Evolutionary conservation across 2,329 filamentous ascomycete genomes (phyloP).

Genomic region (Diatrype stigma): DNA sequence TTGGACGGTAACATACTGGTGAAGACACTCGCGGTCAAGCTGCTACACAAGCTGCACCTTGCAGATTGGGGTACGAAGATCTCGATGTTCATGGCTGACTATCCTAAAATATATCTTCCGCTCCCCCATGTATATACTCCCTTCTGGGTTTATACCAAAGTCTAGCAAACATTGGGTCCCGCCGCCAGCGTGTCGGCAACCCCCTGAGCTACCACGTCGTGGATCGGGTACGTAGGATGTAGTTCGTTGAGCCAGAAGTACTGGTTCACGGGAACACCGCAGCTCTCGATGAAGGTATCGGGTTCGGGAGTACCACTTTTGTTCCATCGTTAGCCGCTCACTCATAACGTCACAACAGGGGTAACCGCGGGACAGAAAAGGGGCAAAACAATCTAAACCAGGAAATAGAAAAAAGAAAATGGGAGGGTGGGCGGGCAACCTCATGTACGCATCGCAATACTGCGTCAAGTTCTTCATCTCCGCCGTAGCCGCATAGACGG

Average conservation of each 20-base stretch:
- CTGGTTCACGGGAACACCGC: conserved; percentile 53
- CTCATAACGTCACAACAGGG: not conserved
- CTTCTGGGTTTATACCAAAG: not conserved
- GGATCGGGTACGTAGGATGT: conserved; percentile 61
- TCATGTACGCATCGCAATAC: conserved; percentile 51
- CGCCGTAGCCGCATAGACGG: conserved; percentile 44
- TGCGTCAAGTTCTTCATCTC: conserved; percentile 50
- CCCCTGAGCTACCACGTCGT: conserved; percentile 52
- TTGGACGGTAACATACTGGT: too few species aligned
- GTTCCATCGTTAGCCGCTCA: conserved; percentile 8
- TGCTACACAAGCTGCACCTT: too few species aligned
- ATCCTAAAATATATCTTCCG: not conserved
- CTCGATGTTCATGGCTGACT: too few species aligned
- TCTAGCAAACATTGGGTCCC: conserved; percentile 36
- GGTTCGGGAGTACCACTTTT: conserved; percentile 40
- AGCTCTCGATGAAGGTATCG: conserved; percentile 39
- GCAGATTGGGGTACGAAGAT: too few species aligned
- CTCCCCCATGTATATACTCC: too few species aligned
- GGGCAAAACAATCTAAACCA: too few species aligned
- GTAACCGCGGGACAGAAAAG: too few species aligned
- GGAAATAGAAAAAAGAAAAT: not conserved
- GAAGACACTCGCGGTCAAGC: too few species aligned
- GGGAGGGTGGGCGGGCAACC: conserved; percentile 29
- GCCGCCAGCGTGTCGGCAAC: conserved; percentile 36
- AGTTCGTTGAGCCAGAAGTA: conserved; percentile 62